These are phyloP conservation scores for Arthrinium phaeospermum DNA, from an alignment of 2,329 filamentous ascomycete genomes.

Conservation along the genomic window DNA sequence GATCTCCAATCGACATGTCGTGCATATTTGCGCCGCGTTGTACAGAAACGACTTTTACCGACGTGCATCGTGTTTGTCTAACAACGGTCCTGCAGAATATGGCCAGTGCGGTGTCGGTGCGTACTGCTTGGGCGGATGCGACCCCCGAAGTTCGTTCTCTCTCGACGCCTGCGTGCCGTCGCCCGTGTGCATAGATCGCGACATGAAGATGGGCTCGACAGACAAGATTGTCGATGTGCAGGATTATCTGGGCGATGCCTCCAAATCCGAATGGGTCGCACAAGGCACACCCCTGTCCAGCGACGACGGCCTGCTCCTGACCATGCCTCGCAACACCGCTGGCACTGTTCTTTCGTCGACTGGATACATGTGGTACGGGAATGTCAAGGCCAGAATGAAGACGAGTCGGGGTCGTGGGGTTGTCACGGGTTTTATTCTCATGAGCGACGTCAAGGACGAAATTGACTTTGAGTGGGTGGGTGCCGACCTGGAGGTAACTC, in stretches of 20 bases:
- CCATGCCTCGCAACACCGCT: constrained; percentile 84
- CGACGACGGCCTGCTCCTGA: constrained; percentile 77
- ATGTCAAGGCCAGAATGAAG: constrained; percentile 83
- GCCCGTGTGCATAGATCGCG: constrained; percentile 78
- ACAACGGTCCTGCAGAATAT: constrained; percentile 67
- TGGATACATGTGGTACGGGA: constrained; percentile 96
- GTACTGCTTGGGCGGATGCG: constrained; percentile 95
- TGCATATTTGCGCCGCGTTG: constrained; percentile 13
- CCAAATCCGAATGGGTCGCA: constrained; percentile 84
- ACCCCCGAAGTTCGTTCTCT: constrained; percentile 81
- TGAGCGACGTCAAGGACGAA: constrained; percentile 96
- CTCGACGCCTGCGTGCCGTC: constrained; percentile 85
- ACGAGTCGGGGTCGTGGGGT: constrained; percentile 86
- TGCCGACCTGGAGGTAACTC: constrained; percentile 74
- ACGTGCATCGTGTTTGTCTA: constrained; percentile 9
- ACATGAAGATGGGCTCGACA: constrained; percentile 75
- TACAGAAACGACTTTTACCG: background rate
- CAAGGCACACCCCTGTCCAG: constrained; percentile 76
- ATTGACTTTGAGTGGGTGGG: constrained; percentile 98
- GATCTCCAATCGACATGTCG: background rate
- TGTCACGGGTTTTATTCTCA: constrained; percentile 94
- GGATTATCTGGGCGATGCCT: constrained; percentile 85
- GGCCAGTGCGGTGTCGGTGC: constrained; percentile 91
- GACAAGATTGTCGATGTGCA: constrained; percentile 73
- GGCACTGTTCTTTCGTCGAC: constrained; percentile 87